phyloP scores from a whole-genome alignment of 2,329 filamentous ascomycete species.

The Diaporthe batatas region DNA sequence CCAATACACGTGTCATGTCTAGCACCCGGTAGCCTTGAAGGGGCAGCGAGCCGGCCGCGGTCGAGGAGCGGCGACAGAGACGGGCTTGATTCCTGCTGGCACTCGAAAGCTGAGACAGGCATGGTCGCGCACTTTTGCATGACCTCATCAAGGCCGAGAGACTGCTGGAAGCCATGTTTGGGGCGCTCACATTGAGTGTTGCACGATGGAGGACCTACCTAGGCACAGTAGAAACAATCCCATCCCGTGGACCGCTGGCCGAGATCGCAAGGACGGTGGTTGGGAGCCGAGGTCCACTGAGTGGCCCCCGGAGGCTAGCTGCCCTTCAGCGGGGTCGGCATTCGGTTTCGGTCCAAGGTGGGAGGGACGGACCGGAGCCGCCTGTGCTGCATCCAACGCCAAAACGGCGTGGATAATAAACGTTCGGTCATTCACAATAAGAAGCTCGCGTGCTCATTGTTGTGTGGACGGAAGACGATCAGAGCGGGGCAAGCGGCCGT shows the following conservation, averaged over 20 bases:
- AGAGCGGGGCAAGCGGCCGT: neutral
- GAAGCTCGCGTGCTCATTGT: neutral
- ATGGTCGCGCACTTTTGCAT: neutral
- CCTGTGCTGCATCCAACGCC: neutral
- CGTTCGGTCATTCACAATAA: neutral
- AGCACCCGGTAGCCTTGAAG: conserved; percentile 89
- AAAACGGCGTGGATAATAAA: no score
- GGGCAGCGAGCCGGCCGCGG: conserved; percentile 62
- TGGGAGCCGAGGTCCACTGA: conserved; percentile 36
- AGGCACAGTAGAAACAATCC: neutral
- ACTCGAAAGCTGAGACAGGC: neutral
- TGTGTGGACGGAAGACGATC: neutral
- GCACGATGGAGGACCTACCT: neutral
- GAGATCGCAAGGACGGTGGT: conserved; percentile 8
- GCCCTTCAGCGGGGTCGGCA: conserved; percentile 24
- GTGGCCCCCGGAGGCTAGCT: neutral
- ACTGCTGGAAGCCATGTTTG: conserved; percentile 30
- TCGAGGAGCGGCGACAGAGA: conserved; percentile 19
- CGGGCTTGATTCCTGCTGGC: neutral
- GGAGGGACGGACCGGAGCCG: conserved; percentile 23
- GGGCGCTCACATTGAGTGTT: neutral
- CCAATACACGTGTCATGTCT: conserved; percentile 96
- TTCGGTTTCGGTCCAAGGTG: neutral
- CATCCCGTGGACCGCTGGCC: neutral
- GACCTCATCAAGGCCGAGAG: conserved; percentile 13